Conservation (phyloP, 192 early-diverging fungal species). For the Radiomyces spectabilis region DNA sequence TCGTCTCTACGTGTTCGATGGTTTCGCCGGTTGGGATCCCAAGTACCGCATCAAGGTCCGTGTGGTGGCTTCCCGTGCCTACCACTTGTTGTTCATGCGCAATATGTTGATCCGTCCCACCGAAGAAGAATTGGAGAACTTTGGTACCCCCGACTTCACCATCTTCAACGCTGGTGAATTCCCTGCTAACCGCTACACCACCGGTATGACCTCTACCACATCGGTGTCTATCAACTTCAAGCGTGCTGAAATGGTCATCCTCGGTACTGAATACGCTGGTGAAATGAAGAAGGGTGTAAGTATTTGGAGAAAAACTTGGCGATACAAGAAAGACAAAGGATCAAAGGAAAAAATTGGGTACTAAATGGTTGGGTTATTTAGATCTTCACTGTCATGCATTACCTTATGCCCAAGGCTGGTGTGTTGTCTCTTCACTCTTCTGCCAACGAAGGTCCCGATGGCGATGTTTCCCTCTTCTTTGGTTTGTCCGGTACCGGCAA, state of each 20-base stretch:
- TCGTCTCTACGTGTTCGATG: slow-evolving; percentile 94
- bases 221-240: slow-evolving; percentile 90
- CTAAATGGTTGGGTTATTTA: not conserved
- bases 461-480: slow-evolving; percentile 96
- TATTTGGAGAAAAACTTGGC: not conserved
- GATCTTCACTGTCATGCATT: slow-evolving; percentile 98
- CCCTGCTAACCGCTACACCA: slow-evolving; percentile 89
- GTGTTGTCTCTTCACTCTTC: slow-evolving; percentile 87
- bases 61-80: slow-evolving; percentile 88
- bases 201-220: slow-evolving; percentile 93
- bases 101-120: slow-evolving; percentile 98
- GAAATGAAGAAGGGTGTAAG: slow-evolving; percentile 98
- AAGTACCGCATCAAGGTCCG: slow-evolving; percentile 97
- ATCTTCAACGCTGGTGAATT: slow-evolving; percentile 95
- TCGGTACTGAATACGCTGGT: slow-evolving; percentile 96
- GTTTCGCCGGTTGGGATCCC: slow-evolving; percentile 96
- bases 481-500: slow-evolving; percentile 96
- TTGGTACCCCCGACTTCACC: slow-evolving; percentile 95
- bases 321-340: not conserved
- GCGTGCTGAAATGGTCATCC: slow-evolving; percentile 92
- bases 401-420: slow-evolving; percentile 92
- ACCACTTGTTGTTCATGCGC: slow-evolving; percentile 95
- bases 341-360: too few relatives aligned
- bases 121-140: slow-evolving; percentile 80
- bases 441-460: slow-evolving; percentile 83